A percentile compares a stretch with the other conserved stretches of the same genome.
These are phyloP conservation scores for Maudiozyma bulderi DNA, from an alignment of 805 yeast genomes.

Conservation along the genomic window DNA sequence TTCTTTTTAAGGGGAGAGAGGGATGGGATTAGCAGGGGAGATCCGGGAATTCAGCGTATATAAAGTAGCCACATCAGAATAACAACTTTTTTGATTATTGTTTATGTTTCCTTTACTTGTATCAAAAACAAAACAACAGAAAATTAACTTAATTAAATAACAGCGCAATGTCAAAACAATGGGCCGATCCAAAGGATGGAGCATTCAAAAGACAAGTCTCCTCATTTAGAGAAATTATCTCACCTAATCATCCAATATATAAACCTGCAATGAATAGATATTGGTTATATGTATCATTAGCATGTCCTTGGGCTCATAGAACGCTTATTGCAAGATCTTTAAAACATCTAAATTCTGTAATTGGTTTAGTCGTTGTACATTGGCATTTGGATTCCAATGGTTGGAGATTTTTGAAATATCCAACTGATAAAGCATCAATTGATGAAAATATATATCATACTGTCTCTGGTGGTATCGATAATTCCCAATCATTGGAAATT, in stretches of 20 bases:
- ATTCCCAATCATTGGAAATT: conserved; percentile 5
- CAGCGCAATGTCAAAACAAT: conserved; percentile 18
- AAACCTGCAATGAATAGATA: conserved; percentile 73
- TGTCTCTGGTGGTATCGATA: conserved; percentile 15
- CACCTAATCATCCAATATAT: conserved; percentile 43
- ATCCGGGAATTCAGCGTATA: too few relatives aligned
- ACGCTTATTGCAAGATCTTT: conserved; percentile 61
- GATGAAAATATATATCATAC: conserved; percentile 6
- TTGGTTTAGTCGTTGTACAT: conserved; percentile 72
- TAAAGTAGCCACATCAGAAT: too few relatives aligned
- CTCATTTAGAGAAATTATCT: conserved; percentile 55
- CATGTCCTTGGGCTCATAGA: conserved; percentile 96
- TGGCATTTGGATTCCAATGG: conserved; percentile 85
- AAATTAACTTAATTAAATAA: too few relatives aligned
- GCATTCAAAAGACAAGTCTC: conserved; percentile 46
- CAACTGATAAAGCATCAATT: conserved; percentile 3
- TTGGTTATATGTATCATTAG: conserved; percentile 76
- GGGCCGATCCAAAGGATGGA: conserved; percentile 36
- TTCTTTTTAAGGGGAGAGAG: too few relatives aligned
- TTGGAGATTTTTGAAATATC: conserved; percentile 55
- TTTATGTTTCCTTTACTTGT: too few relatives aligned
- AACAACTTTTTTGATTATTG: too few relatives aligned
- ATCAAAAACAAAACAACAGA: too few relatives aligned
- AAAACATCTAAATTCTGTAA: conserved; percentile 57
- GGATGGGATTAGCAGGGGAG: too few relatives aligned